A percentile compares a stretch with the other conserved stretches of the same genome.
Conservation (phyloP, 2,329 filamentous ascomycete species). For the Drechslera avenae region DNA sequence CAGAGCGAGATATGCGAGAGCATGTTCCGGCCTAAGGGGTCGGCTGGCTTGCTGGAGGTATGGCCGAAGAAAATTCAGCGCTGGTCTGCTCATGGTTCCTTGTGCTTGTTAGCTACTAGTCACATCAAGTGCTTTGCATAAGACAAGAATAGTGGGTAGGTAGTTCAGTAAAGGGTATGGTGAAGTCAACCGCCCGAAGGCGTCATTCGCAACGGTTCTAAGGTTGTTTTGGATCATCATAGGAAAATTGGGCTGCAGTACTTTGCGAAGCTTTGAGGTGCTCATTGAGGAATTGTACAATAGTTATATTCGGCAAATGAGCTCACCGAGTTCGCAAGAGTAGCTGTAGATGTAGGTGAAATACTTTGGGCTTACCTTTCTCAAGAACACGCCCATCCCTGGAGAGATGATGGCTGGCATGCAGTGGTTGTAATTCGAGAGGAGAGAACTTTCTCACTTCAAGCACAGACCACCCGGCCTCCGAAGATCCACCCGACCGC, state of each 20-base stretch:
- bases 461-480: background rate
- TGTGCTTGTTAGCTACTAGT: conserved; percentile 45
- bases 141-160: background rate
- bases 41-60: conserved; percentile 55
- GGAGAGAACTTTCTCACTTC: conserved; percentile 5
- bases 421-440: background rate
- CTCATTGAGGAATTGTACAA: background rate
- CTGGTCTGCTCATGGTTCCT: conserved; percentile 53
- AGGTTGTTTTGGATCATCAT: conserved; percentile 44
- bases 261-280: background rate
- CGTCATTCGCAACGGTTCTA: conserved; percentile 74
- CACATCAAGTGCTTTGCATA: background rate
- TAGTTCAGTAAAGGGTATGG: conserved; percentile 45
- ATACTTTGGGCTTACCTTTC: conserved; percentile 3
- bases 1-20: conserved; percentile 57
- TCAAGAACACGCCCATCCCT: conserved; percentile 8
- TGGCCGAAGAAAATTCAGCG: conserved; percentile 62
- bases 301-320: background rate
- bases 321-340: background rate
- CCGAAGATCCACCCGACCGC: background rate
- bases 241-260: conserved; percentile 1
- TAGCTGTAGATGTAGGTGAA: background rate
- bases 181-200: conserved; percentile 59
- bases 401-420: conserved; percentile 3
- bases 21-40: conserved; percentile 50